A percentile compares a stretch with the other conserved stretches of the same genome.
Conservation (phyloP, 2,329 filamentous ascomycete genomes). For the Lasiodiplodia hormozganensis region DNA sequence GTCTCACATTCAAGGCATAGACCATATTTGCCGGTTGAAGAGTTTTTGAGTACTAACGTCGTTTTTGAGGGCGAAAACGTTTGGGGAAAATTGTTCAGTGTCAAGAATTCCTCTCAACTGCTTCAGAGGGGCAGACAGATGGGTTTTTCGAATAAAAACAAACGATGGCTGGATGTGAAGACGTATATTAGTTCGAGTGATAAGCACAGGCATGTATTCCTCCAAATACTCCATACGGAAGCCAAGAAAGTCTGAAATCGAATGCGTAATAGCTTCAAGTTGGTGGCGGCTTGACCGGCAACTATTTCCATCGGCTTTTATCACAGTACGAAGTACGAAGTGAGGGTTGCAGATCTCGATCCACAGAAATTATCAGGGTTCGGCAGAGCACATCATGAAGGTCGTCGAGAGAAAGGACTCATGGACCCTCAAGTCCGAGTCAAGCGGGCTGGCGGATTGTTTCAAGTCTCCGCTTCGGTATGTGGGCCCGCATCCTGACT, state of each 20-base stretch:
- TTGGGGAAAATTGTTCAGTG: no score
- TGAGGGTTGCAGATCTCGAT: neutral
- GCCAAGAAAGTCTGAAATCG: neutral
- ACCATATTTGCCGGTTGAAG: no score
- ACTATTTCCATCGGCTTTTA: neutral
- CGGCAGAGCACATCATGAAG: neutral
- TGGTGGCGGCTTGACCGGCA: neutral
- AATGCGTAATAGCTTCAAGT: neutral
- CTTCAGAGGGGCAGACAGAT: no score
- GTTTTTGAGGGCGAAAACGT: no score
- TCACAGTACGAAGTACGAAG: neutral
- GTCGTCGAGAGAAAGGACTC: neutral
- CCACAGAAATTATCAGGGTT: neutral
- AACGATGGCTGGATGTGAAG: no score
- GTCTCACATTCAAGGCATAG: no score
- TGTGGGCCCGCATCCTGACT: neutral
- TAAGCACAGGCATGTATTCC: no score
- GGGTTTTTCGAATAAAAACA: no score
- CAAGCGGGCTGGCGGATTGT: neutral
- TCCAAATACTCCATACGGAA: neutral
- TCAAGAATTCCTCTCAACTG: no score
- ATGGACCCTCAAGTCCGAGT: neutral
- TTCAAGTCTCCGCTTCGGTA: neutral
- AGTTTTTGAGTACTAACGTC: no score
- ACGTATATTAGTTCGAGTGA: no score